Base-by-base conservation (phyloP, 2,329 filamentous ascomycete species). In the Verticillium klebahnii region DNA sequence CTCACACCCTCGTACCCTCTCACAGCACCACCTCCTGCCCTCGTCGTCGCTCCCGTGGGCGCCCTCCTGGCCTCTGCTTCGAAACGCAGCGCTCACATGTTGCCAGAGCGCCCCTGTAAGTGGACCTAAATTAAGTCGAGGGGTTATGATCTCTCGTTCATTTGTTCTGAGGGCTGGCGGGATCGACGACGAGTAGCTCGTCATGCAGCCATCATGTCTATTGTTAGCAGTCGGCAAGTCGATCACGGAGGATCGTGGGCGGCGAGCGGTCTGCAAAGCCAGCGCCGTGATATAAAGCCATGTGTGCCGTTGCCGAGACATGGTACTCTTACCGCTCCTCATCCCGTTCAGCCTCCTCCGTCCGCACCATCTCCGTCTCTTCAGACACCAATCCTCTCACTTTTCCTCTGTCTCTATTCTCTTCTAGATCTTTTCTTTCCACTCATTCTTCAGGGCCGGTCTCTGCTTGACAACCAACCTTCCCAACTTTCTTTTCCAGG, bases 381-480 rank as follows among this genome's bases (percentile, higher is more conserved):
- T 52, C 45, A 52, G 50, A 61, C 63, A 64, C 61, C 61, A 4
- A n/a, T 36, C 57, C 56, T 55, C 58, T 60, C 29, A 57, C 45
- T 61, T 62, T 31, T 58, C 14, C 36, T 45, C 39, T 62, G 9
- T 37, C 45, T 55, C 19, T 36, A 50, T 57, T 59, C 31, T 57
- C 31, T 61, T 29, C 19, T 37, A 3, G n/a, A 36, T 5, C 12
- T 15, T 34, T 31, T 59, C 11, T 29, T 58, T 23, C 34, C 37
- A 31, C n/a, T 37, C 57, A 31, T 58, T 34, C 37, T 29, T 5
- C 31, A 31, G 37, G 34, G 17, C 23, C 57, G 25, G 57, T 58
- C 62, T 55, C 39, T 23, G 37, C 37, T 36, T 62, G 34, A n/a
- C 34, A 58, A 52, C 55, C 14, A 61, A 25, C 60, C 39, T 23